Evolutionary conservation across 1,139 yeast species (phyloP), one percentile per base, ranked within the genome.

Genomic region (Pneumocystis oryctolagi): DNA sequence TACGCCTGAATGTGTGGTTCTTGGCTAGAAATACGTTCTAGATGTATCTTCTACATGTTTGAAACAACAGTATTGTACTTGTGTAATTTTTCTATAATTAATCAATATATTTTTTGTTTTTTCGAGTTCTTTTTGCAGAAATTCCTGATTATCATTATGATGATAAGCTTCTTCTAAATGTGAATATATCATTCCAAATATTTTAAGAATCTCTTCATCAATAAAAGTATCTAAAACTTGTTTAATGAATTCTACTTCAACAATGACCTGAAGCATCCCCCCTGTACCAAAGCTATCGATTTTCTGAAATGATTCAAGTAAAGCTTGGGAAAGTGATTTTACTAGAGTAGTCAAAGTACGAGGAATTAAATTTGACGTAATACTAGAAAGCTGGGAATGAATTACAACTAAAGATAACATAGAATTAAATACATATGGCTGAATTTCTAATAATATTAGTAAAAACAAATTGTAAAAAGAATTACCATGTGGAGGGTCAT

Each of bases 391-490:
- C 62, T 77, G 78, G 34, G 84, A 76, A 68, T 82, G 84, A 0
- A 82, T 79, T 20, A 78, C 73, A 5, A 84, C 82, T 32, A 85
- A 70, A 53, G 79, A 71, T 70, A 82, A 76, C 59, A 84, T 71
- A 1, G 79, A 74, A 64, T 82, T 81, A 64, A 82, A 78, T 5
- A 84, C 73, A 69, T 80, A 83, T 53, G 77, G 71, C 2, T 80
- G 77, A 1, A 78, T 78, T 63, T 76, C 75, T 5, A 61, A n/a
- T 42, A 65, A 64, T 9, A 60, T 62, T 18, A 61, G 18, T 57
- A 39, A 37, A 62, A 9, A 37, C 31, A 12, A 25, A 16, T 31
- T 47, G 5, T 30, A n/a, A 57, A 30, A 28, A 34, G 60, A 12
- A 25, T 74, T 68, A 4, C 64, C 63, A 16, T 71, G 70, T 9